A percentile compares a stretch with the other conserved stretches of the same genome.
phyloP scores from a whole-genome alignment of 441 rosid species.

The California macrophylla region DNA sequence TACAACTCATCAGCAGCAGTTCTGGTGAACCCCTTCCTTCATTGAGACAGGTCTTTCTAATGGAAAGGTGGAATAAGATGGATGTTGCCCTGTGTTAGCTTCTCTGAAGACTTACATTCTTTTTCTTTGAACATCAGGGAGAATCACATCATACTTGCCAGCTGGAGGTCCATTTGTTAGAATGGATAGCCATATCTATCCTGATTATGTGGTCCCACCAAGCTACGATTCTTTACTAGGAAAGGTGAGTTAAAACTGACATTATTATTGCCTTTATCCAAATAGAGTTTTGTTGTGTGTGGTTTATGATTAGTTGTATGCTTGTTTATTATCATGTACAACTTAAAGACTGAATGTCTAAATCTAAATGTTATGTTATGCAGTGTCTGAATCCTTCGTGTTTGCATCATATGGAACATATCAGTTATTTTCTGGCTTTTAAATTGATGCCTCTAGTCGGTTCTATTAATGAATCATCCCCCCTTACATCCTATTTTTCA shows the following conservation, averaged over 20 bases:
- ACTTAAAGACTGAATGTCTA: background rate
- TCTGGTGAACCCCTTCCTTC: too few relatives aligned
- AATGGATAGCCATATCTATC: slow-evolving; percentile 95
- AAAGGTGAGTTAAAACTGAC: slow-evolving; percentile 45
- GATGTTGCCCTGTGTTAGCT: background rate
- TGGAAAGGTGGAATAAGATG: too few relatives aligned
- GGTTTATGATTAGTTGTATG: background rate
- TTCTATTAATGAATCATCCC: background rate
- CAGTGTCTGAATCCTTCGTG: background rate
- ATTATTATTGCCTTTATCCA: slow-evolving; percentile 5
- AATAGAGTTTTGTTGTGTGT: background rate
- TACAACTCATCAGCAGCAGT: too few relatives aligned
- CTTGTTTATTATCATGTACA: background rate
- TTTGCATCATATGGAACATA: background rate
- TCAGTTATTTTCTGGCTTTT: background rate
- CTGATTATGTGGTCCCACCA: slow-evolving; percentile 95
- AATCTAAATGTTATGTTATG: background rate
- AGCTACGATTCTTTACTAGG: slow-evolving; percentile 94
- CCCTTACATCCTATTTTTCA: slow-evolving; percentile 4
- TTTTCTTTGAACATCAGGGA: slow-evolving; percentile 43
- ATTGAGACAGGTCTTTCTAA: too few relatives aligned
- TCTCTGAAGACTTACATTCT: background rate
- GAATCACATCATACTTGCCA: slow-evolving; percentile 84
- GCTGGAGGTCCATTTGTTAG: slow-evolving; percentile 97
- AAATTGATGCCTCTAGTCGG: background rate